Evolutionary conservation across 371 early-diverging fungal genomes (phyloP).

Genomic region (Rhizopus microsporus): DNA sequence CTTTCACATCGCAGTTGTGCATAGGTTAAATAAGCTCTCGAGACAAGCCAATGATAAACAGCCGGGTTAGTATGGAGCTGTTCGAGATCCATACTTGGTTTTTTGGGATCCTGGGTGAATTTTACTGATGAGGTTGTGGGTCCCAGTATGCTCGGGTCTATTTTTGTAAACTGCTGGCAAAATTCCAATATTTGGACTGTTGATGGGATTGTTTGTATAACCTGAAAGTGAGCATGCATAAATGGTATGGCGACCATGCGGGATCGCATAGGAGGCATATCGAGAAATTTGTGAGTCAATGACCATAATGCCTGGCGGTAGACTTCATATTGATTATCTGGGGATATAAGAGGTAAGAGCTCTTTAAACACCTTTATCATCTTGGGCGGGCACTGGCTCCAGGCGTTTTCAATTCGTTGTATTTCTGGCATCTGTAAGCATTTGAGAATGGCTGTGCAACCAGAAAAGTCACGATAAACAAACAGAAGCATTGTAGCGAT

Average conservation of each 20-base stretch:
- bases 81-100: slow-evolving; percentile 29
- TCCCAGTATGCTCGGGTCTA: slow-evolving; percentile 3
- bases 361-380: slow-evolving; percentile 35
- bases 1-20: slow-evolving; percentile 58
- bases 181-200: slow-evolving; percentile 7
- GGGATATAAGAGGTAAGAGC: slow-evolving; percentile 32
- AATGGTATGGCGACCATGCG: slow-evolving; percentile 58
- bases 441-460: slow-evolving; percentile 62
- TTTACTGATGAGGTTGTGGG: slow-evolving; percentile 1
- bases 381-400: slow-evolving; percentile 47
- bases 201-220: slow-evolving; percentile 31
- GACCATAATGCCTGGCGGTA: slow-evolving; percentile 44
- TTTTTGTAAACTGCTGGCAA: slow-evolving; percentile 17
- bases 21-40: slow-evolving; percentile 59
- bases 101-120: not conserved
- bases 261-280: slow-evolving; percentile 27
- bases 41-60: slow-evolving; percentile 65
- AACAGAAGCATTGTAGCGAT: slow-evolving; percentile 59
- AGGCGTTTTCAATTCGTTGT: slow-evolving; percentile 51
- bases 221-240: slow-evolving; percentile 55
- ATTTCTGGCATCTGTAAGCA: slow-evolving; percentile 65
- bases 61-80: slow-evolving; percentile 42
- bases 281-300: slow-evolving; percentile 40
- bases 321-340: slow-evolving; percentile 29
- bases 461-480: slow-evolving; percentile 69